Evolutionary conservation across 139 green algal genomes (phyloP), one percentile per base, ranked within the genome.

Genomic region (Picochlorum sp.): DNA sequence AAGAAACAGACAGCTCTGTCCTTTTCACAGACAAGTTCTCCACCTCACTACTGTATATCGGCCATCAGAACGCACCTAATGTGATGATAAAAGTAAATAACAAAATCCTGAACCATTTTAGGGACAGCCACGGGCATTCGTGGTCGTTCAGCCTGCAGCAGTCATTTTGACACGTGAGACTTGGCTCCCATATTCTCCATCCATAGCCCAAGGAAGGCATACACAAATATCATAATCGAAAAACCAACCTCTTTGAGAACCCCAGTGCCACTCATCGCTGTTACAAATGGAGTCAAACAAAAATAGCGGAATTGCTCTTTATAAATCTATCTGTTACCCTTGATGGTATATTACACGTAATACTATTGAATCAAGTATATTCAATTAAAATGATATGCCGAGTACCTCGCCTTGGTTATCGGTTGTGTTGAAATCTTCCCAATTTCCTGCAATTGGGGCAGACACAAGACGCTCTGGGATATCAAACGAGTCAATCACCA

Each of bases 81-180:
- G 60, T 96, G 89, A 23, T 85, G 72, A 73, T 99, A 99, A 58
- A 98, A 87, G 77, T 97, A 99, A 8, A 87, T 69, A 30, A 96
- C 87, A 65, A 96, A 99, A 69, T 96, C 88, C 70, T 94, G 87
- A 2, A 98, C 91, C 51, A 94, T 84, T 60, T 96, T 91, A 2
- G 85, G 87, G 20, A 98, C 88, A 24, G 70, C 62, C 9, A 65
- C 18, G 47, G 47, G 47, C 47, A 54, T 54, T 13, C 47, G 47
- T 54, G 16, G 47, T 14, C n/a, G 47, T 20, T 21, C 47, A 20
- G 47, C 4, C 47, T 54, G 11, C 47, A 54, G n/a, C 34, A 41
- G 34, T 41, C 34, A 41, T 41, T 41, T 41, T 41, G 5, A 41
- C 8, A 41, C 34, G 2, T 41, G 7, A 41, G 34, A 41, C 34